Evolutionary conservation across 2,329 filamentous ascomycete genomes (phyloP), one percentile per base, ranked within the genome.

Genomic region (Aspergillus sp.): DNA sequence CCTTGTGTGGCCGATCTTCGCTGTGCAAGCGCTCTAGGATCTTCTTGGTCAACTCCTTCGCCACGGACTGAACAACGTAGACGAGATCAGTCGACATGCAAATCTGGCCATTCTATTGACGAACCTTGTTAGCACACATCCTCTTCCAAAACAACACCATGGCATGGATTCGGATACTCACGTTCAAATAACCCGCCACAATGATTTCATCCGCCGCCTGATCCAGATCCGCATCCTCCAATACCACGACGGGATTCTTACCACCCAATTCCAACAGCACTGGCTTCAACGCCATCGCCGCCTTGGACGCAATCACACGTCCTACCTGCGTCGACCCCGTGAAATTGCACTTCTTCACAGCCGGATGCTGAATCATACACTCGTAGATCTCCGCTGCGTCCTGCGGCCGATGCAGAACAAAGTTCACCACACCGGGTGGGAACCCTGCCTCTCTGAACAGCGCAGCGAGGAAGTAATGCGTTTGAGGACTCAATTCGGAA

Each of bases 81-180:
- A 92, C 86, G 17, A 86, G 83, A 75, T 93, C 90, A 0, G 90
- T 92, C 17, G 83, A 81, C 90, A 94, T 92, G 81, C 91, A 94
- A 48, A 92, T 86, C 74, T 95, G 91, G 0, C 91, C 91, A 2
- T 72, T 69, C 67, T 77, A 71, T 13, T 61, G n/a, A 10, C n/a
- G 25, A 54, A 53, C 1, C 45, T 30, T 7, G 21, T 36, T 41
- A 28, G 36, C 28, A 38, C 28, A 38, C 7, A 15, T 13, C 6
- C 2, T 1, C 12, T 8, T 28, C 23, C 45, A 49, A 4, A 3
- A 4, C 10, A 45, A 5, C 1, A 12, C 12, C 13, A 12, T 1
- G 17, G 4, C 0, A 47, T 23, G 10, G 19, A 48, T 2, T 3
- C 21, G 5, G 15, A n/a, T 13, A 66, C 69, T 67, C 58, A 71